Evolutionary conservation across 1,139 yeast genomes (phyloP), one percentile per base, ranked within the genome.

Genomic region (Pichia sp.): DNA sequence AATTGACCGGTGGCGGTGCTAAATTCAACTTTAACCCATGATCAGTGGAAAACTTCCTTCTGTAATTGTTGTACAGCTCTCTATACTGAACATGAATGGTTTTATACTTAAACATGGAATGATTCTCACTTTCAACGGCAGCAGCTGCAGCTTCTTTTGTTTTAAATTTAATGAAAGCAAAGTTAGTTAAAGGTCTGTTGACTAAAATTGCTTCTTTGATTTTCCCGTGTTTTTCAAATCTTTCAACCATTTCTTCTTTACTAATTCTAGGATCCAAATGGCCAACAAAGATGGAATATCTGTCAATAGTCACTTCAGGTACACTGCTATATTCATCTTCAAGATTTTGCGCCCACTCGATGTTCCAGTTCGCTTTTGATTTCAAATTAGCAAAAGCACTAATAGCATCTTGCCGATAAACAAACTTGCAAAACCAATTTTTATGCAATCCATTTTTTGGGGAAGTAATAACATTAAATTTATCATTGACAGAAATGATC

Each of bases 351-450:
- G 94, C 87, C 95, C 95, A 86, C 55, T 83, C 87, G 37, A 82
- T 85, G 36, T 67, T 64, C 72, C 78, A 79, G 29, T 64, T 61
- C 2, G 70, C 64, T 40, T 68, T 70, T 35, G 75, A 71, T 49
- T 83, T 73, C 49, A 85, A 69, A 55, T 72, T 75, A 1, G 94
- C 90, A 68, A 78, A 88, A 0, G 95, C 95, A 55, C 82, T 73
- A 42, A 87, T 85, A 2, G 97, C 97, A 62, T 90, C 97, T 60
- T 86, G 95, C 42, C 97, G 77, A 58, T 77, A 87, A 1, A 79
- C 87, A 66, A 81, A 88, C 56, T 85, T 84, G 50, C 84, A 77
- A 58, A 82, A 86, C 95, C 95, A 88, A 38, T 75, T 74, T 42
- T 65, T 68, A 27, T 64, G 58, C 4, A 47, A 44, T 9, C n/a